Percentiles rank a stretch among this genome's conserved stretches.
Evolutionary conservation across 2,329 filamentous ascomycete genomes (phyloP).

Genomic region (Penicillium vulpinum): DNA sequence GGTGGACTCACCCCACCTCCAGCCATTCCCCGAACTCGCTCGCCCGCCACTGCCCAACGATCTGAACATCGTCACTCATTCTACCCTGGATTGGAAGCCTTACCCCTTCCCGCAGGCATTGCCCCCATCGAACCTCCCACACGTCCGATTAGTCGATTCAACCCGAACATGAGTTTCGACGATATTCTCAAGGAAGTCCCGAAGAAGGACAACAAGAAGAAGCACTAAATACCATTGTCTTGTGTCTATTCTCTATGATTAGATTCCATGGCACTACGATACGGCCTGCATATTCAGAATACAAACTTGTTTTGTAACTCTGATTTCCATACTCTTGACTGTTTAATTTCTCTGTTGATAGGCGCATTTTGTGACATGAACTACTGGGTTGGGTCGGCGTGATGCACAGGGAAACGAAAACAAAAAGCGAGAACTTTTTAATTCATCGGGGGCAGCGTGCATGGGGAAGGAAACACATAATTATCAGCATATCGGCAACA

Average conservation of each 20-base stretch:
- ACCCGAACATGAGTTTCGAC: slow-evolving; percentile 53
- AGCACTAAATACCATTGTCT: slow-evolving; percentile 17
- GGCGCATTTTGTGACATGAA: slow-evolving; percentile 20
- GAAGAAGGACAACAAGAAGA: slow-evolving; percentile 41
- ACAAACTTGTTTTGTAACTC: neutral
- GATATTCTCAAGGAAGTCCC: slow-evolving; percentile 47
- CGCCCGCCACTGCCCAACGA: slow-evolving; percentile 31
- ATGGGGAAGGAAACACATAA: slow-evolving; percentile 21
- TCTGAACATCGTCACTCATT: slow-evolving; percentile 46
- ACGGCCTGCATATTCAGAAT: neutral
- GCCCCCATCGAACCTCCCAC: slow-evolving; percentile 42
- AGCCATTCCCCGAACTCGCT: slow-evolving; percentile 37
- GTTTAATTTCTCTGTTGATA: slow-evolving; percentile 21
- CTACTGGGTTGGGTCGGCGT: slow-evolving; percentile 13
- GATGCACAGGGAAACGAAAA: slow-evolving; percentile 23
- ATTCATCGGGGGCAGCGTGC: slow-evolving; percentile 17
- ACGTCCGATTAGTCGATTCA: slow-evolving; percentile 43
- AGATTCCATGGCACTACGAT: neutral
- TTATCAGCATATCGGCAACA: slow-evolving; percentile 27
- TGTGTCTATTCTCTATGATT: slow-evolving; percentile 12
- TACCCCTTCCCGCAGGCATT: slow-evolving; percentile 46
- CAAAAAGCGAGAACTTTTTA: slow-evolving; percentile 20
- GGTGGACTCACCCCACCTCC: slow-evolving; percentile 36
- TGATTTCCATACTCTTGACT: neutral
- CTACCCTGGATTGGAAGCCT: slow-evolving; percentile 47